These are phyloP conservation scores for Agrostemma githago DNA, from an alignment of 148 eudicot genomes.

Conservation along the genomic window DNA sequence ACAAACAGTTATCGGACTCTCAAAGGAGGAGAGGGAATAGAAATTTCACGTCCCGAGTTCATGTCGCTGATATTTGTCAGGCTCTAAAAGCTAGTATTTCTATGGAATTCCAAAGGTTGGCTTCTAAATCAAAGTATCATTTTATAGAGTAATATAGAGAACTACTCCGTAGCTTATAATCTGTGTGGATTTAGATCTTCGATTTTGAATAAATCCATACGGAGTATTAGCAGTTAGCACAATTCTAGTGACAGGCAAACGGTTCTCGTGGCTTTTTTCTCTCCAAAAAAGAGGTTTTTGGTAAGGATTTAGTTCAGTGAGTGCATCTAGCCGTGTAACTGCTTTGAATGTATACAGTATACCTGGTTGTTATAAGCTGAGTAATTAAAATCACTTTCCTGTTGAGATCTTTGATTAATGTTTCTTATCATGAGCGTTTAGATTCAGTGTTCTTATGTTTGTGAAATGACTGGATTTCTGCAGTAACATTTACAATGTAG, in stretches of 20 bases:
- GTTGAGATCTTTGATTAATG: too few relatives aligned
- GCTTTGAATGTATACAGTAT: too few relatives aligned
- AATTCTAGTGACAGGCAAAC: too few relatives aligned
- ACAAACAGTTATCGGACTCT: conserved; percentile 42
- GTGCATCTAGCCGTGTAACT: too few relatives aligned
- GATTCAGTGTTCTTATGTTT: background rate
- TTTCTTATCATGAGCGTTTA: too few relatives aligned
- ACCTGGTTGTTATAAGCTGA: too few relatives aligned
- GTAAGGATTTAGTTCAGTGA: too few relatives aligned
- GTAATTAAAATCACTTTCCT: too few relatives aligned
- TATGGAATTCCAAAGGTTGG: conserved; percentile 46
- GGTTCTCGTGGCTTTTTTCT: too few relatives aligned
- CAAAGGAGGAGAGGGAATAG: conserved; percentile 59
- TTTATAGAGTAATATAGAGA: background rate
- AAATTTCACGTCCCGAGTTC: conserved; percentile 72
- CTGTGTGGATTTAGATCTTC: background rate
- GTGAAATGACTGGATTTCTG: background rate
- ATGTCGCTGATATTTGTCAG: conserved; percentile 84
- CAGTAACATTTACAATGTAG: conserved; percentile 65
- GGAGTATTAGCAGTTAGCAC: too few relatives aligned
- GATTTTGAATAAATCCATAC: background rate
- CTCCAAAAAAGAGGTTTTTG: too few relatives aligned
- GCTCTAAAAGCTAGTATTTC: conserved; percentile 57
- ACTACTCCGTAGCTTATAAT: background rate
- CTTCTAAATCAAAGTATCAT: conserved; percentile 9